phyloP scores from a whole-genome alignment of 495 filamentous ascomycete species.

The Penicillium nucicola region DNA sequence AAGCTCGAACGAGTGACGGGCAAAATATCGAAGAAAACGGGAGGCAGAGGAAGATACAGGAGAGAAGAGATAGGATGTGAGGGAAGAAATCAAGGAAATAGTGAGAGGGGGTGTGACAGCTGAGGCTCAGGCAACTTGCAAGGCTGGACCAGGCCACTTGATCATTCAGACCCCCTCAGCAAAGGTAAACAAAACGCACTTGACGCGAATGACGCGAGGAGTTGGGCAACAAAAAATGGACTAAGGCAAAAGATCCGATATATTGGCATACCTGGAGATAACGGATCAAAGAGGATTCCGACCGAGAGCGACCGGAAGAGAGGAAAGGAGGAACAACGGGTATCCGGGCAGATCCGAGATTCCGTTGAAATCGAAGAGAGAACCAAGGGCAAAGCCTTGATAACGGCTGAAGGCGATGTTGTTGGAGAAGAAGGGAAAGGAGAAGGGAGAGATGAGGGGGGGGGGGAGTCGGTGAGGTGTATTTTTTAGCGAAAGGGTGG shows the following conservation, averaged over 20 bases:
- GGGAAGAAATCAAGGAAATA: neutral
- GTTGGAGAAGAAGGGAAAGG: conserved; percentile 8
- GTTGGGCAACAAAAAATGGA: neutral
- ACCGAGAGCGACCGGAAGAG: neutral
- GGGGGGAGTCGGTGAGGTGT: conserved; percentile 30
- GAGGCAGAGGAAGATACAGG: neutral
- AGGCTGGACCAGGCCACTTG: conserved; percentile 11
- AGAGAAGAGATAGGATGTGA: neutral
- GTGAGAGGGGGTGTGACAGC: neutral
- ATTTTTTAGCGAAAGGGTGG: conserved; percentile 29
- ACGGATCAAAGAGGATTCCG: conserved; percentile 4
- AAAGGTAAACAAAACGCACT: neutral
- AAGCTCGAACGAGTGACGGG: neutral
- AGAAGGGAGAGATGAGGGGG: conserved; percentile 17
- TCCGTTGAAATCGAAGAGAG: conserved; percentile 11
- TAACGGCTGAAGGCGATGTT: conserved; percentile 19
- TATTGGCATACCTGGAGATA: conserved; percentile 5
- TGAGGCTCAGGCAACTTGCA: conserved; percentile 5
- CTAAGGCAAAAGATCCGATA: neutral
- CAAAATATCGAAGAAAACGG: neutral
- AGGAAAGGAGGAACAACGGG: conserved; percentile 11
- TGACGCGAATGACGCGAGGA: neutral
- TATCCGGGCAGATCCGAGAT: neutral
- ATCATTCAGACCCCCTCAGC: neutral
- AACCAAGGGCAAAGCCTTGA: conserved; percentile 43